Conservation (phyloP, 2,329 filamentous ascomycete genomes). For the Fonsecaea multimorphosa region DNA sequence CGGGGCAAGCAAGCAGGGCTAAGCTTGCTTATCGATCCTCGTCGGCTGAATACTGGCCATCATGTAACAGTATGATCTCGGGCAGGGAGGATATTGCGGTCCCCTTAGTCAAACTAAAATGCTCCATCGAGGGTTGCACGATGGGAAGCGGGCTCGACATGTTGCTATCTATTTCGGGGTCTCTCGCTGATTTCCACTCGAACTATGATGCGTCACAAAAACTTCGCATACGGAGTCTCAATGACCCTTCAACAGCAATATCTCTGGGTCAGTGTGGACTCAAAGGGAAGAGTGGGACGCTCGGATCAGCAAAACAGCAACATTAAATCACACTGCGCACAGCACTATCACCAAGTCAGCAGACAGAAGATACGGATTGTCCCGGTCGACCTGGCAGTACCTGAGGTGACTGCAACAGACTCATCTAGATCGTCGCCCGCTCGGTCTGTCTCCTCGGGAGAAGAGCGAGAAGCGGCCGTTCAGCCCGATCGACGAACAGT, state of each 20-base stretch:
- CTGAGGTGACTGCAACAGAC: not conserved
- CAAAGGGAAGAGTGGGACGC: not conserved
- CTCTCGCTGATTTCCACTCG: too few relatives aligned
- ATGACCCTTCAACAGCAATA: not conserved
- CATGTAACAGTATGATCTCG: not conserved
- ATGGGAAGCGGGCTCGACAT: not conserved
- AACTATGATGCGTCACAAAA: not conserved
- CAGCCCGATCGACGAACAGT: too few relatives aligned
- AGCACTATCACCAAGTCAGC: constrained; percentile 7
- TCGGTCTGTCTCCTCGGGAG: too few relatives aligned
- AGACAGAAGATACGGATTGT: not conserved
- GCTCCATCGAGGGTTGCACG: not conserved
- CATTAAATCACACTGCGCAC: constrained; percentile 7
- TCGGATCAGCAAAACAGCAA: not conserved
- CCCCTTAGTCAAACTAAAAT: too few relatives aligned
- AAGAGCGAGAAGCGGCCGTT: too few relatives aligned
- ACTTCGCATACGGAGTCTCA: not conserved
- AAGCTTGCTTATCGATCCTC: constrained; percentile 7
- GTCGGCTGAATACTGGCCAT: not conserved
- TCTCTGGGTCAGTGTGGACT: constrained; percentile 6
- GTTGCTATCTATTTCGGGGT: too few relatives aligned
- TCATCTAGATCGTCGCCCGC: too few relatives aligned
- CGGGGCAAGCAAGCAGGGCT: not conserved
- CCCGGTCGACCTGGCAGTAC: not conserved
- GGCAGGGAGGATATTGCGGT: too few relatives aligned